Evolutionary conservation across 345 rosid genomes (phyloP).

Genomic region (Brassica rapa): DNA sequence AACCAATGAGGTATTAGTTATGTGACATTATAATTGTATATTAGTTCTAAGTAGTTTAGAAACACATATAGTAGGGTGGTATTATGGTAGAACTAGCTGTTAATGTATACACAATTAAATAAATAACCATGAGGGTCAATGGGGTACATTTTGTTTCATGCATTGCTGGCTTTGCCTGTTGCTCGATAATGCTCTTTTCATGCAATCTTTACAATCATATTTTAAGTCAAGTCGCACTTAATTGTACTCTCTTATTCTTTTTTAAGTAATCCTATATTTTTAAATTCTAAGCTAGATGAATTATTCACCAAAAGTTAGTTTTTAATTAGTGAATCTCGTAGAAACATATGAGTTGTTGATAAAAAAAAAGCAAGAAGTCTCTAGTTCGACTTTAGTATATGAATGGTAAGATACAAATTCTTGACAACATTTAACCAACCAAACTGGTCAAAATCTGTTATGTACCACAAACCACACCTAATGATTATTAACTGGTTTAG

Average conservation of each 20-base stretch:
- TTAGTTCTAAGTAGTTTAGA: not conserved
- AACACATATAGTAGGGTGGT: conserved; percentile 5
- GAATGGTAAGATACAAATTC: not conserved
- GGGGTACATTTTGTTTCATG: conserved; percentile 35
- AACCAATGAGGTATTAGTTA: conserved; percentile 13
- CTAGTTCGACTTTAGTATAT: not conserved
- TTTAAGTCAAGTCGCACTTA: conserved; percentile 27
- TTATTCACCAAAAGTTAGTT: not conserved
- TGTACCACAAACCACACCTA: not conserved
- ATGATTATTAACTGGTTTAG: not conserved
- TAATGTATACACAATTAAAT: conserved; percentile 14
- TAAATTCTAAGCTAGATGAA: conserved; percentile 8
- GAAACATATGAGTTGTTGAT: conserved; percentile 1
- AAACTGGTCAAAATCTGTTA: conserved; percentile 1
- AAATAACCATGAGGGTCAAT: conserved; percentile 37
- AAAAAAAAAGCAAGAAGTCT: not conserved
- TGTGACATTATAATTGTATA: conserved; percentile 15
- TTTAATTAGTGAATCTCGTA: conserved; percentile 1
- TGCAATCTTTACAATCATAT: conserved; percentile 31
- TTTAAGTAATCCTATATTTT: not conserved
- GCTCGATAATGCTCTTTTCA: conserved; percentile 44
- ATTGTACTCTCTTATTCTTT: conserved; percentile 9
- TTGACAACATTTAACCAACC: conserved; percentile 4
- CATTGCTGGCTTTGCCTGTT: conserved; percentile 44
- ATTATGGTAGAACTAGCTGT: conserved; percentile 18